Percentiles rank a stretch among this genome's conserved stretches.
Conservation (phyloP, 345 rosid species). For the Streptanthus diversifolius region DNA sequence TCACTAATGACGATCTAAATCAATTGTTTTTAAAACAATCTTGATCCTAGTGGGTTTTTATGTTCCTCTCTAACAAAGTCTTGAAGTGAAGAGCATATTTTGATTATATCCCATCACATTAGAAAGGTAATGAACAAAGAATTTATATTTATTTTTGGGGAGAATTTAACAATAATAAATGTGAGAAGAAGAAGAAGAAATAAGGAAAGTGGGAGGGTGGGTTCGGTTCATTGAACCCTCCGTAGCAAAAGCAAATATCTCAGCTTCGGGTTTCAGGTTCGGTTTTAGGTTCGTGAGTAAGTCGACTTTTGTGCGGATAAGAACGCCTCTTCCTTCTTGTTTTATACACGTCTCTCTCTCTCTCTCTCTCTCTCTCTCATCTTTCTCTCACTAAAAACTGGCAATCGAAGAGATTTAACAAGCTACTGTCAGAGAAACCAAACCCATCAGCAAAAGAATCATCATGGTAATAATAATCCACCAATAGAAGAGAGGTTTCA, state of each 20-base stretch:
- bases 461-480: slow-evolving; percentile 41
- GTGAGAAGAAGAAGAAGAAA: slow-evolving; percentile 13
- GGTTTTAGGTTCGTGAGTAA: slow-evolving; percentile 20
- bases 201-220: slow-evolving; percentile 45
- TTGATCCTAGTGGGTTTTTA: background rate
- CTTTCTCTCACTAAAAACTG: slow-evolving; percentile 42
- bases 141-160: background rate
- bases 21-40: background rate
- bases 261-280: slow-evolving; percentile 28
- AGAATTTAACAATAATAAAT: slow-evolving; percentile 12
- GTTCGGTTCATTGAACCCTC: slow-evolving; percentile 59
- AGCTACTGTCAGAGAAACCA: slow-evolving; percentile 54
- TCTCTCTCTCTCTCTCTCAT: slow-evolving; percentile 6
- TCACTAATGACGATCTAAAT: background rate
- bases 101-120: background rate
- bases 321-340: slow-evolving; percentile 45
- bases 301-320: slow-evolving; percentile 54
- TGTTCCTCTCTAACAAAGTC: background rate
- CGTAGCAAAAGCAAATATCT: slow-evolving; percentile 30
- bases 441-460: slow-evolving; percentile 54
- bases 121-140: background rate
- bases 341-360: slow-evolving; percentile 20
- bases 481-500: background rate
- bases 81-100: background rate
- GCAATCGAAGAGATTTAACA: slow-evolving; percentile 54